These are phyloP conservation scores for Candida easanensis DNA, from an alignment of 805 yeast species.

Conservation along the genomic window DNA sequence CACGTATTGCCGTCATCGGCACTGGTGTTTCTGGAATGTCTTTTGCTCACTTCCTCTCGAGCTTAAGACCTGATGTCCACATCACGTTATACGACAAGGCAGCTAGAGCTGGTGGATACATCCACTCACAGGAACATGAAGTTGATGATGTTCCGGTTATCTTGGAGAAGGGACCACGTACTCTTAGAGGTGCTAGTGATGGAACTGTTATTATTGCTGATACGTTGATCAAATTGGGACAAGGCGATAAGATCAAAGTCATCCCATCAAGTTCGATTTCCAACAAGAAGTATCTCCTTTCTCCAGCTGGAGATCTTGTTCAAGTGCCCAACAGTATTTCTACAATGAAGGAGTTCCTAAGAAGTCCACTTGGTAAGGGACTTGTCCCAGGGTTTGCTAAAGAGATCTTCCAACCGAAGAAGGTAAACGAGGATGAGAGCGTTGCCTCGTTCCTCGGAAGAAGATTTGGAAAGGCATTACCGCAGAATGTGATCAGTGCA, in stretches of 20 bases:
- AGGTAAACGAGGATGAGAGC: conserved; percentile 56
- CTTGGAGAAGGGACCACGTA: conserved; percentile 89
- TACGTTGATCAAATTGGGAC: conserved; percentile 45
- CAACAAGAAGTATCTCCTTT: conserved; percentile 67
- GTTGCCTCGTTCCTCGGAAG: conserved; percentile 65
- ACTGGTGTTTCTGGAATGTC: conserved; percentile 87
- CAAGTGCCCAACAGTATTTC: conserved; percentile 49
- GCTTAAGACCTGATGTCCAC: conserved; percentile 72
- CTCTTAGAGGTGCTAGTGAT: conserved; percentile 76
- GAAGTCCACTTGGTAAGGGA: conserved; percentile 44
- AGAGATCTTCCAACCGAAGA: conserved; percentile 46
- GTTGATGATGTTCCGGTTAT: conserved; percentile 27
- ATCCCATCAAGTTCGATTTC: conserved; percentile 58
- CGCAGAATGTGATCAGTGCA: conserved; percentile 72
- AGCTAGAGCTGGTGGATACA: conserved; percentile 74
- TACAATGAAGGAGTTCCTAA: conserved; percentile 34
- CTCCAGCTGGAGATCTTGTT: conserved; percentile 39
- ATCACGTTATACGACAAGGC: conserved; percentile 61
- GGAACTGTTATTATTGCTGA: conserved; percentile 74
- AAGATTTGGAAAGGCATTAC: conserved; percentile 56
- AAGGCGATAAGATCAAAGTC: conserved; percentile 51
- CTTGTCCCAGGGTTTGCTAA: conserved; percentile 41
- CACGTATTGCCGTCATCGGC: conserved; percentile 72
- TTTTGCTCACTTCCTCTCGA: conserved; percentile 63
- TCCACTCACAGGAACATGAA: conserved; percentile 47